Evolutionary conservation across 305 asterid genomes (phyloP).

Genomic region (Solanum hybrid): DNA sequence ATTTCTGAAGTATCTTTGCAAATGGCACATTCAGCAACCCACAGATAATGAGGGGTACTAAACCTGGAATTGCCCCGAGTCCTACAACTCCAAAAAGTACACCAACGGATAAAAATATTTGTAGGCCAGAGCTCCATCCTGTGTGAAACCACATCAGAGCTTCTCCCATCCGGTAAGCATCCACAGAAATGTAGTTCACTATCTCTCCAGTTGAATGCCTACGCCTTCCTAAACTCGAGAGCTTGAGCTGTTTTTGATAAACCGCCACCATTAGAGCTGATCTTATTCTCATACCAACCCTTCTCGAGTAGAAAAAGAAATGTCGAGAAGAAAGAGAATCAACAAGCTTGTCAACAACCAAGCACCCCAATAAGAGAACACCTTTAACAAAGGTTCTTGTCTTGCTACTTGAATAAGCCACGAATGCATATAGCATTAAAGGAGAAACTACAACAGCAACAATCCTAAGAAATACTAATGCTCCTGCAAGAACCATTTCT

Average conservation of each 20-base stretch:
- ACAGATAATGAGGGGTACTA: conserved; percentile 44
- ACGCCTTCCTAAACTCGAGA: conserved; percentile 46
- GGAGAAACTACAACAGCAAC: conserved; percentile 40
- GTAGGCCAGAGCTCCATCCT: conserved; percentile 44
- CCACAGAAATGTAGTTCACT: conserved; percentile 70
- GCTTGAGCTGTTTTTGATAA: conserved; percentile 57
- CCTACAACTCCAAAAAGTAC: conserved; percentile 55
- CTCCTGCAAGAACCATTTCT: conserved; percentile 36
- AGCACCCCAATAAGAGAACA: conserved; percentile 28
- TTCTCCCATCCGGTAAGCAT: conserved; percentile 78
- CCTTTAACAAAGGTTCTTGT: conserved; percentile 24
- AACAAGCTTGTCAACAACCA: conserved; percentile 40
- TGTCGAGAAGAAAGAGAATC: conserved; percentile 57
- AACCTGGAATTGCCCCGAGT: conserved; percentile 50
- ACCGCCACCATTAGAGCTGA: conserved; percentile 64
- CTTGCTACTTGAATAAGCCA: conserved; percentile 33
- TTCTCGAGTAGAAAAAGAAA: conserved; percentile 46
- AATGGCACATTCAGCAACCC: conserved; percentile 56
- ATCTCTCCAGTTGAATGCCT: conserved; percentile 67
- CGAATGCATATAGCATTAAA: conserved; percentile 51
- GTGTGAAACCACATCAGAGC: conserved; percentile 54
- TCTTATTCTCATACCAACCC: conserved; percentile 66
- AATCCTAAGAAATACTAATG: conserved; percentile 30
- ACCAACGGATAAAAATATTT: conserved; percentile 28
- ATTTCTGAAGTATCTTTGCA: conserved; percentile 52